Percentiles rank a stretch among this genome's conserved stretches.
Evolutionary conservation across 345 rosid species (phyloP).

Genomic region (Melaleuca quinquenervia): DNA sequence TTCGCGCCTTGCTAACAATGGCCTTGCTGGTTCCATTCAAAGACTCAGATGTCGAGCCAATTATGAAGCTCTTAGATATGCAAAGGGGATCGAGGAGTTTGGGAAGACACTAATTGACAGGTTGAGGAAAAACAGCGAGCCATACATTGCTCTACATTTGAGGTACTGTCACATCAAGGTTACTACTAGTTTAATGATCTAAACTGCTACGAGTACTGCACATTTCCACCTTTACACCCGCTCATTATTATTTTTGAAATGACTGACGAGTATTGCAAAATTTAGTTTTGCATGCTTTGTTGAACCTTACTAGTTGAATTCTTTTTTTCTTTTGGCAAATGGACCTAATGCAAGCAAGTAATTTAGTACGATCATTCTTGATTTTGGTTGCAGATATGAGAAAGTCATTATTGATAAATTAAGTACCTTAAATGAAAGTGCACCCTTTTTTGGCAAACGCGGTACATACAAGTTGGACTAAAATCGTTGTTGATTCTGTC

Average conservation of each 20-base stretch:
- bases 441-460: background rate
- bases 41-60: conserved; percentile 91
- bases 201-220: background rate
- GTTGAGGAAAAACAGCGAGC: conserved; percentile 54
- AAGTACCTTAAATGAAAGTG: background rate
- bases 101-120: conserved; percentile 59
- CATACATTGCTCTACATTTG: conserved; percentile 80
- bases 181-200: background rate
- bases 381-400: background rate
- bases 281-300: background rate
- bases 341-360: background rate
- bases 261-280: background rate
- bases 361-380: background rate
- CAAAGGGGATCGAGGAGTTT: conserved; percentile 62
- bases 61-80: conserved; percentile 63
- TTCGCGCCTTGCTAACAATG: conserved; percentile 85
- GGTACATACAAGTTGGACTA: background rate
- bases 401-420: background rate
- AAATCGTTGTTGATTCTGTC: background rate
- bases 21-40: conserved; percentile 66
- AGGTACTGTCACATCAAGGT: conserved; percentile 27
- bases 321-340: background rate
- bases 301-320: background rate
- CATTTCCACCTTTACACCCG: background rate
- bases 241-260: background rate